These are phyloP conservation scores for Rosa multiflora DNA, from an alignment of 306 rosid species.

Conservation along the genomic window DNA sequence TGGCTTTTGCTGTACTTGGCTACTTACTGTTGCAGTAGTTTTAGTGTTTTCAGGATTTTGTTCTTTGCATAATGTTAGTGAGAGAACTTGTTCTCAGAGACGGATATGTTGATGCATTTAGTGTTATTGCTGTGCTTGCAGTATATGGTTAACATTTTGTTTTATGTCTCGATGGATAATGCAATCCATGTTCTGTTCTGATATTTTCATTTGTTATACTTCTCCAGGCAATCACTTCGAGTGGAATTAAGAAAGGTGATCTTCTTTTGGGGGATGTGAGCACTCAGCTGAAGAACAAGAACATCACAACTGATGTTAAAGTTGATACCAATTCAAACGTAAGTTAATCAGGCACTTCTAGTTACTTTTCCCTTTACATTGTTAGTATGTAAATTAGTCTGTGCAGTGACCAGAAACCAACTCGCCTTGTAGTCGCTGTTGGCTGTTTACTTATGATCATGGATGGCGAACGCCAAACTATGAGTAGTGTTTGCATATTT, in stretches of 20 bases:
- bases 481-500: not conserved
- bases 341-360: conserved; percentile 19
- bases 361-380: not conserved
- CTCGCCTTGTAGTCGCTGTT: not conserved
- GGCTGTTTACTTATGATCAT: not conserved
- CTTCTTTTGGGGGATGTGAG: conserved; percentile 67
- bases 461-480: not conserved
- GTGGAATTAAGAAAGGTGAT: conserved; percentile 81
- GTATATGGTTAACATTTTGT: not conserved
- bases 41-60: not conserved
- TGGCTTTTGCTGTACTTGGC: not conserved
- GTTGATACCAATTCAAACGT: conserved; percentile 89
- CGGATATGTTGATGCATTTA: not conserved
- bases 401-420: not conserved
- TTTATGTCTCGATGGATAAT: not conserved
- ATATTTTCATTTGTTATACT: conserved; percentile 12
- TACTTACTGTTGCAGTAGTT: not conserved
- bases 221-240: conserved; percentile 71
- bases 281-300: conserved; percentile 86
- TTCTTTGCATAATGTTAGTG: not conserved
- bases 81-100: not conserved
- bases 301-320: conserved; percentile 86
- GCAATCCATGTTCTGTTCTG: not conserved
- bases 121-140: not conserved
- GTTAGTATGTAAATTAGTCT: not conserved